Conservation (phyloP, 768 basidiomycete species). For the Ephemerocybe angulata region DNA sequence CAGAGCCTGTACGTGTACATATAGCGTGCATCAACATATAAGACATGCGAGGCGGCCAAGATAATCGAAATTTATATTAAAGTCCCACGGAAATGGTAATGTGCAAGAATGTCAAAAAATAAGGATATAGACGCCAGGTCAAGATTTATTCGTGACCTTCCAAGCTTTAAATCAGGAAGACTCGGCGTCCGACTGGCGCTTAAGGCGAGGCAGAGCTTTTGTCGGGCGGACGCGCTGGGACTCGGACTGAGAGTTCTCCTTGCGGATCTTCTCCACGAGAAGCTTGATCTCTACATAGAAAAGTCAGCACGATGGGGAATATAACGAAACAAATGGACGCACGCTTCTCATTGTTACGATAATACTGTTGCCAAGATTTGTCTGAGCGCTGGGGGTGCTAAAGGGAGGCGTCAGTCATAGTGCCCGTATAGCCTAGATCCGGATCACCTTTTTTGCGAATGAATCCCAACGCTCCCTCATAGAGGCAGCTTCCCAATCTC, state of each 20-base stretch:
- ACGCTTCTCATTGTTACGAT: conserved; percentile 51
- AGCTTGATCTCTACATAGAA: conserved; percentile 28
- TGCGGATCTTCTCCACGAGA: conserved; percentile 38
- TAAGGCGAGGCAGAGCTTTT: conserved; percentile 24
- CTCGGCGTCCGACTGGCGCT: no score
- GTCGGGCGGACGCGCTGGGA: conserved; percentile 10
- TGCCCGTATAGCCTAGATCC: not conserved
- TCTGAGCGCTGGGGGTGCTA: conserved; percentile 53
- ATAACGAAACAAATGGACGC: conserved; percentile 2
- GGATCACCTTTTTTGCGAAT: conserved; percentile 47
- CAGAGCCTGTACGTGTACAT: no score
- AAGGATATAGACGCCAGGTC: not conserved
- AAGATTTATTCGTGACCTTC: no score
- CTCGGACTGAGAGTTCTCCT: conserved; percentile 16
- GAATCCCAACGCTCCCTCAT: conserved; percentile 51
- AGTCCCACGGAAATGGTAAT: not conserved
- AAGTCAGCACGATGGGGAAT: not conserved
- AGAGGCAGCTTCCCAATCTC: conserved; percentile 42
- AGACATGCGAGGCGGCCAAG: not conserved
- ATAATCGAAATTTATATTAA: not conserved
- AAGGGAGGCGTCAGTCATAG: conserved; percentile 6
- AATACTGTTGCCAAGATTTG: conserved; percentile 63
- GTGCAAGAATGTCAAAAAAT: not conserved
- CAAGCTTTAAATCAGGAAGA: no score
- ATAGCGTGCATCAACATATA: no score